Evolutionary conservation across 73 alveolate genomes (phyloP).

Genomic region (Urostyla sp.): DNA sequence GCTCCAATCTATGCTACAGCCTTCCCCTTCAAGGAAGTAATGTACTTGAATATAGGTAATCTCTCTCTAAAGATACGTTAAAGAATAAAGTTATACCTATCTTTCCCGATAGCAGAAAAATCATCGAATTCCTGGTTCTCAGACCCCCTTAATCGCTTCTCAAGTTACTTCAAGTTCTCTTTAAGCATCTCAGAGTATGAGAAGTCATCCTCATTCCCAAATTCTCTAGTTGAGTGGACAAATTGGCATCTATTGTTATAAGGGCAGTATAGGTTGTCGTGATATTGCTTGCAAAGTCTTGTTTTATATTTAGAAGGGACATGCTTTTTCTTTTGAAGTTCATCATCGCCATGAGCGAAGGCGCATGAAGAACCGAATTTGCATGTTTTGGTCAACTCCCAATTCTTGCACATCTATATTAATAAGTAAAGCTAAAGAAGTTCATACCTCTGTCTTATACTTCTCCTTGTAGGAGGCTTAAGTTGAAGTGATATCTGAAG

Average conservation of each 20-base stretch:
- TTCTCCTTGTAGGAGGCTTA: slow-evolving; percentile 7
- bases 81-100: no score
- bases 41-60: no score
- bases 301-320: slow-evolving; percentile 91
- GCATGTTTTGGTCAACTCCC: slow-evolving; percentile 56
- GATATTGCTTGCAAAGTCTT: slow-evolving; percentile 90
- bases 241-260: slow-evolving; percentile 95
- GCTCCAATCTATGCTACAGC: no score
- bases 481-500: no score
- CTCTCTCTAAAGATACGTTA: no score
- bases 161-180: no score
- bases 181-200: no score
- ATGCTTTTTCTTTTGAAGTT: slow-evolving; percentile 81
- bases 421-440: background rate
- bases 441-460: slow-evolving; percentile 29
- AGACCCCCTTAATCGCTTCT: no score
- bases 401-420: slow-evolving; percentile 59
- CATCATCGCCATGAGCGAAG: slow-evolving; percentile 91
- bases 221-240: slow-evolving; percentile 77
- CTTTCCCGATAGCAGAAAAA: no score
- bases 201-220: background rate
- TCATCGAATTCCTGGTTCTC: no score
- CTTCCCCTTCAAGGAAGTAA: no score
- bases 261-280: slow-evolving; percentile 90
- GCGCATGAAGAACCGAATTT: slow-evolving; percentile 77